Evolutionary conservation across 306 rosid species (phyloP).

Genomic region (Geum urbanum): DNA sequence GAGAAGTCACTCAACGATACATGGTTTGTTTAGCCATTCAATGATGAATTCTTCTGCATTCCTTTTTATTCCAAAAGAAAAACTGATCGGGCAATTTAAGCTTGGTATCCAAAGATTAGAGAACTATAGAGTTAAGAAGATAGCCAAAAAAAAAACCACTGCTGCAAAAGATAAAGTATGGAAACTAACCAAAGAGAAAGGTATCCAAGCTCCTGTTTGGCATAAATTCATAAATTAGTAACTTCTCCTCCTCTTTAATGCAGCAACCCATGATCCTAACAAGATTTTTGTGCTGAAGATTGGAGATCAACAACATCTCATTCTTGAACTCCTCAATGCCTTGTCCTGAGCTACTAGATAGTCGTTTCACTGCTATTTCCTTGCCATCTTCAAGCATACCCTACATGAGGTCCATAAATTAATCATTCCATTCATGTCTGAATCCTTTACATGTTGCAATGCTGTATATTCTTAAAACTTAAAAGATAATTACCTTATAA

Average conservation of each 20-base stretch:
- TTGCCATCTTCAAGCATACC: slow-evolving; percentile 29
- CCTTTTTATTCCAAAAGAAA: too few relatives aligned
- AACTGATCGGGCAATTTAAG: too few relatives aligned
- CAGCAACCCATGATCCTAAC: slow-evolving; percentile 38
- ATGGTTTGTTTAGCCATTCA: too few relatives aligned
- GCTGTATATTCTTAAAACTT: not conserved
- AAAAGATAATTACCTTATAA: slow-evolving; percentile 14
- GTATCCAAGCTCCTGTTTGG: slow-evolving; percentile 38
- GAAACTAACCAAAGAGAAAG: slow-evolving; percentile 32
- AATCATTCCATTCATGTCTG: not conserved
- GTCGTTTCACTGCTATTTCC: slow-evolving; percentile 39
- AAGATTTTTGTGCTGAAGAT: slow-evolving; percentile 42
- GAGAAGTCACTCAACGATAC: too few relatives aligned
- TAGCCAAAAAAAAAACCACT: too few relatives aligned
- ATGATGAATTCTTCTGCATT: too few relatives aligned
- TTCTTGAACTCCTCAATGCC: slow-evolving; percentile 37
- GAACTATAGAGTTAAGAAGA: too few relatives aligned
- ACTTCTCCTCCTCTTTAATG: slow-evolving; percentile 29
- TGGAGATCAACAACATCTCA: too few relatives aligned
- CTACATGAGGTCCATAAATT: slow-evolving; percentile 13
- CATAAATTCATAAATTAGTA: slow-evolving; percentile 40
- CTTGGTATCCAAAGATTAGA: too few relatives aligned
- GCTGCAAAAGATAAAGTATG: too few relatives aligned
- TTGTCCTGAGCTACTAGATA: slow-evolving; percentile 33
- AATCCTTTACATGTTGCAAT: not conserved